phyloP scores from a whole-genome alignment of 306 rosid species.

The Mimosa pudica region DNA sequence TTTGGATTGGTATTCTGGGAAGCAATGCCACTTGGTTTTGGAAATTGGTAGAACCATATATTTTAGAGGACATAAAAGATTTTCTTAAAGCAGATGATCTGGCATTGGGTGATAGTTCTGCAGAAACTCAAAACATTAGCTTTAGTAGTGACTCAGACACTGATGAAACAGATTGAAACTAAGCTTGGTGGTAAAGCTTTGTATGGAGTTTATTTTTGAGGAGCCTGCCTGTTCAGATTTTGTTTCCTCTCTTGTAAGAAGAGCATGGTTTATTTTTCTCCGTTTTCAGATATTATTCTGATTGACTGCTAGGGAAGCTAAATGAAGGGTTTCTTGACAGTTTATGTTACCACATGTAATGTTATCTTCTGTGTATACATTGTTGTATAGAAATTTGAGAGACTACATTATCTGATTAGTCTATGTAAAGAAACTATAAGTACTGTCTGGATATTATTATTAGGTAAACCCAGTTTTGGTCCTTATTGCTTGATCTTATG shows the following conservation, averaged over 20 bases:
- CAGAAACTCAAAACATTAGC: constrained; percentile 45
- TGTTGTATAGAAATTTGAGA: constrained; percentile 11
- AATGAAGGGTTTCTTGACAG: constrained; percentile 29
- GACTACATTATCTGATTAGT: too few species aligned
- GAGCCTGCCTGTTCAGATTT: constrained; percentile 27
- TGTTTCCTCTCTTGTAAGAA: constrained; percentile 6
- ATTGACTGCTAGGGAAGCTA: constrained; percentile 17
- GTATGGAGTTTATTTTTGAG: background rate
- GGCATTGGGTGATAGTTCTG: constrained; percentile 31
- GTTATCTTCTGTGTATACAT: constrained; percentile 17
- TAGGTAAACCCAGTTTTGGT: too few species aligned
- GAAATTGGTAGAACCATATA: constrained; percentile 77
- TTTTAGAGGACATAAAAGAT: constrained; percentile 58
- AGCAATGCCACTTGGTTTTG: constrained; percentile 70
- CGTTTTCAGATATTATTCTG: background rate
- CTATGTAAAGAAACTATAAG: too few species aligned
- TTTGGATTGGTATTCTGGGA: constrained; percentile 88
- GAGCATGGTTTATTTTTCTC: constrained; percentile 17
- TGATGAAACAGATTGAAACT: constrained; percentile 35
- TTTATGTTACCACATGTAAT: constrained; percentile 3
- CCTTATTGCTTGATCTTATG: too few species aligned
- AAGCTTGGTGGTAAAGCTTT: constrained; percentile 12
- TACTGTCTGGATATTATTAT: too few species aligned
- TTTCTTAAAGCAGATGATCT: constrained; percentile 42
- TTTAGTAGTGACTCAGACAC: constrained; percentile 62